Conservation (phyloP, 2,329 filamentous ascomycete species). For the Tolypocladium paradoxum region DNA sequence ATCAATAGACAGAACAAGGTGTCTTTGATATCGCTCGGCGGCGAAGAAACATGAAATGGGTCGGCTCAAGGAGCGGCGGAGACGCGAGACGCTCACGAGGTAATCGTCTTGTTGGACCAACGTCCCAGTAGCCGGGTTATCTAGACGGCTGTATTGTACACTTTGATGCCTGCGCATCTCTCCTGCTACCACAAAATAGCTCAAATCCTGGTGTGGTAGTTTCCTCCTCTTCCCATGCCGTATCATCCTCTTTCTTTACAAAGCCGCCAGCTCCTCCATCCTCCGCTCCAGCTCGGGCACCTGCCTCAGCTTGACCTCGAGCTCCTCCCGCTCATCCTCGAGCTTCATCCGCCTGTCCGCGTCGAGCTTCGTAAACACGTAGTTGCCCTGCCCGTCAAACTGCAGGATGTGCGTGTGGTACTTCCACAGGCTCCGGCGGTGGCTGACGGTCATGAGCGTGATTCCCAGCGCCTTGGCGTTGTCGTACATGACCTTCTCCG, state of each 20-base stretch:
- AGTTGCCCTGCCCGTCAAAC: constrained; percentile 90
- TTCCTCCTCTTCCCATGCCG: background rate
- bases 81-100: background rate
- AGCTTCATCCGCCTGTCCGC: constrained; percentile 74
- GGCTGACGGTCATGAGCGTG: constrained; percentile 93
- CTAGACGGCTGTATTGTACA: background rate
- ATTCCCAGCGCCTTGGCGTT: constrained; percentile 85
- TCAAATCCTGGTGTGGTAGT: background rate
- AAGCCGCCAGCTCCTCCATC: constrained; percentile 61
- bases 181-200: no score
- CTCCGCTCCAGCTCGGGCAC: constrained; percentile 82
- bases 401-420: constrained; percentile 92
- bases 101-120: background rate
- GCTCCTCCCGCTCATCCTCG: constrained; percentile 93
- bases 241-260: constrained; percentile 6
- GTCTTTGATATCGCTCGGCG: background rate
- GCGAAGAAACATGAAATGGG: background rate
- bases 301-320: constrained; percentile 73
- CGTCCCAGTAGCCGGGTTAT: background rate
- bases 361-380: constrained; percentile 81
- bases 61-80: no score
- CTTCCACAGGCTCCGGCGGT: constrained; percentile 86
- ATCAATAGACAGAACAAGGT: background rate
- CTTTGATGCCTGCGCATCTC: background rate
- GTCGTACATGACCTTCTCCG: constrained; percentile 94